Evolutionary conservation across 768 basidiomycete species (phyloP).

Genomic region (Cystobasidiopsis lactophilus): DNA sequence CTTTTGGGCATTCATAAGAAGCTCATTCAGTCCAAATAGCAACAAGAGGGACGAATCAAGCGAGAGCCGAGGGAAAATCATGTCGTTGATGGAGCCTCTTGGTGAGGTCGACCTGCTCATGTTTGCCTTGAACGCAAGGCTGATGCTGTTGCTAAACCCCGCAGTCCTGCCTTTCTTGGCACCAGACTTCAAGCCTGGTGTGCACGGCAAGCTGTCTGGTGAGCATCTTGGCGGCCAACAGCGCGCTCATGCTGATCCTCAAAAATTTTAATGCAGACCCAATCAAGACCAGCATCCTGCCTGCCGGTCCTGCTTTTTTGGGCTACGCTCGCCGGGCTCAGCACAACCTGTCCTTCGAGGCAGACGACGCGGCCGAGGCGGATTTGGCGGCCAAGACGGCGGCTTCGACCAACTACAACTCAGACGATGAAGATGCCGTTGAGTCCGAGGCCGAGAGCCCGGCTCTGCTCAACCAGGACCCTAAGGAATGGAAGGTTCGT

Average conservation of each 20-base stretch:
- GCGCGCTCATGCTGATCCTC: neutral
- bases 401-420: constrained; percentile 31
- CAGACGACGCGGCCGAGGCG: constrained; percentile 48
- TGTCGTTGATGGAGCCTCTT: too few relatives aligned
- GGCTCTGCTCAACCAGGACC: constrained; percentile 52
- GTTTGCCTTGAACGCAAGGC: too few relatives aligned
- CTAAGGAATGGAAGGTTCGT: constrained; percentile 90
- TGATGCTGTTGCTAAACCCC: too few relatives aligned
- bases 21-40: too few relatives aligned
- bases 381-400: constrained; percentile 28
- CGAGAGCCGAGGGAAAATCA: too few relatives aligned
- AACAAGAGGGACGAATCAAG: too few relatives aligned
- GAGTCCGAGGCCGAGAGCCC: constrained; percentile 68
- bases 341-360: constrained; percentile 56
- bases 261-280: neutral
- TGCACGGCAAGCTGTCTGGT: neutral
- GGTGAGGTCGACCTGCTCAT: too few relatives aligned
- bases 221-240: neutral
- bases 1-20: too few relatives aligned
- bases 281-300: constrained; percentile 32
- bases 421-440: constrained; percentile 62
- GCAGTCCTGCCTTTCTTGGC: constrained; percentile 2
- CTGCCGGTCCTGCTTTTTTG: constrained; percentile 71
- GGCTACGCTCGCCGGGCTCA: constrained; percentile 54
- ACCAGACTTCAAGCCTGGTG: neutral